These are phyloP conservation scores for Liquidambar formosana DNA, from an alignment of 164 flowering plant species.

Conservation along the genomic window DNA sequence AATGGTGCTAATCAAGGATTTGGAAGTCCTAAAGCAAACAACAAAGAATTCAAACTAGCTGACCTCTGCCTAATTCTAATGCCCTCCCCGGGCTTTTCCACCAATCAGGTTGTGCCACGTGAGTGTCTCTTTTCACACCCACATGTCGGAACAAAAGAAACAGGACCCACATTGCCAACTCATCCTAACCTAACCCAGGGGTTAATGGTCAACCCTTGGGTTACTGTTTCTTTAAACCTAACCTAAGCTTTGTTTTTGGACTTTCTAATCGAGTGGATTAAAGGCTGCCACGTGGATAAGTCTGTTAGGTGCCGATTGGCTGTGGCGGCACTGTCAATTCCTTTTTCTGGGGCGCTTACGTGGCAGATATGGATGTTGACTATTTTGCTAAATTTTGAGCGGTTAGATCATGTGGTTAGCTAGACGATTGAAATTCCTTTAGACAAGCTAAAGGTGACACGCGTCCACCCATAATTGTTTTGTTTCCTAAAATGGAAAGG, in stretches of 20 bases:
- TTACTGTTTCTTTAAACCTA: conserved; percentile 18
- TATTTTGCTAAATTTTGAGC: no score
- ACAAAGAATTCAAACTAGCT: background rate
- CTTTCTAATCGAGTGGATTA: conserved; percentile 9
- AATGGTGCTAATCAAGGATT: background rate
- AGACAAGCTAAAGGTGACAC: no score
- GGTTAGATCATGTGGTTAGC: no score
- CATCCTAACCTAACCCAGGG: background rate
- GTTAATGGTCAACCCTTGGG: conserved; percentile 25
- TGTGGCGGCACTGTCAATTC: no score
- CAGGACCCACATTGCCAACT: conserved; percentile 33
- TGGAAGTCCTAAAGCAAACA: background rate
- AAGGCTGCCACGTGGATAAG: no score
- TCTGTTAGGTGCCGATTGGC: no score
- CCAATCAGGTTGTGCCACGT: conserved; percentile 25
- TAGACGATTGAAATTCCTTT: no score
- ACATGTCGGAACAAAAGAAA: conserved; percentile 33
- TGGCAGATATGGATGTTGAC: no score
- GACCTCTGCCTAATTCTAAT: conserved; percentile 23
- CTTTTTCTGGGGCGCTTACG: no score
- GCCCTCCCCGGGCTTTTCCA: conserved; percentile 7
- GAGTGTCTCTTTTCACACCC: conserved; percentile 14
- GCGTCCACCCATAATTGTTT: no score
- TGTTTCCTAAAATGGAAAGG: no score
- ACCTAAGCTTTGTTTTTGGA: conserved; percentile 15